Conservation (phyloP, 1,139 yeast species). For the Fermentozyma sake region DNA sequence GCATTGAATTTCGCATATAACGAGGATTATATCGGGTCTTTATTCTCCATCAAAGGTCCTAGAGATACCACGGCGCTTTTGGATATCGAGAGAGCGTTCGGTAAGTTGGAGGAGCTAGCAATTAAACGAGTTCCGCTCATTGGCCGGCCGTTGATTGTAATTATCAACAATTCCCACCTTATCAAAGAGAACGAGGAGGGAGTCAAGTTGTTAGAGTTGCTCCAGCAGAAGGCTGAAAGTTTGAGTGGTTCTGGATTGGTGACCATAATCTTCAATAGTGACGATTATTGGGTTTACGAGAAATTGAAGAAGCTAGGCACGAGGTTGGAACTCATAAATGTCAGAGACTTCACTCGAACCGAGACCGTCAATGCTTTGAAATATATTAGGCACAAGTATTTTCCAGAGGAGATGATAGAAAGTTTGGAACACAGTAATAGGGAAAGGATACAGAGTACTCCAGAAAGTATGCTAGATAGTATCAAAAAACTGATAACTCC, state of each 20-base stretch:
- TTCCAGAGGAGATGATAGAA: constrained; percentile 26
- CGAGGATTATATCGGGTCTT: constrained; percentile 79
- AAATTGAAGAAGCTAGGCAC: constrained; percentile 71
- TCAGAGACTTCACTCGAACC: constrained; percentile 56
- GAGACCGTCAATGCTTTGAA: constrained; percentile 58
- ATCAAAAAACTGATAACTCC: too few relatives aligned
- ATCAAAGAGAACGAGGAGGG: constrained; percentile 75
- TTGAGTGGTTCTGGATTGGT: constrained; percentile 73
- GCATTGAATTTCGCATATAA: constrained; percentile 71
- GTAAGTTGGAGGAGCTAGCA: constrained; percentile 72
- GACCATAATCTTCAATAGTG: constrained; percentile 74
- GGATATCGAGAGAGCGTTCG: constrained; percentile 80
- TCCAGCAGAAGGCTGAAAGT: constrained; percentile 81
- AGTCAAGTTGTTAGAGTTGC: constrained; percentile 60
- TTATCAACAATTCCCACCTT: constrained; percentile 72
- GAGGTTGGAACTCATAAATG: constrained; percentile 66
- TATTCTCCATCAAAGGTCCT: constrained; percentile 81
- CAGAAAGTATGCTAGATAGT: too few relatives aligned
- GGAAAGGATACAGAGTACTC: too few relatives aligned
- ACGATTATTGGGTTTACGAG: constrained; percentile 86
- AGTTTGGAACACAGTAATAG: too few relatives aligned
- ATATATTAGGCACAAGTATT: constrained; percentile 46
- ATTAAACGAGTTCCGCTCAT: constrained; percentile 36
- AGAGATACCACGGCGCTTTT: constrained; percentile 78
- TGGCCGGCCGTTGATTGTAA: constrained; percentile 56